Conservation (phyloP, 305 asterid genomes). For the Nicotiana rustica region DNA sequence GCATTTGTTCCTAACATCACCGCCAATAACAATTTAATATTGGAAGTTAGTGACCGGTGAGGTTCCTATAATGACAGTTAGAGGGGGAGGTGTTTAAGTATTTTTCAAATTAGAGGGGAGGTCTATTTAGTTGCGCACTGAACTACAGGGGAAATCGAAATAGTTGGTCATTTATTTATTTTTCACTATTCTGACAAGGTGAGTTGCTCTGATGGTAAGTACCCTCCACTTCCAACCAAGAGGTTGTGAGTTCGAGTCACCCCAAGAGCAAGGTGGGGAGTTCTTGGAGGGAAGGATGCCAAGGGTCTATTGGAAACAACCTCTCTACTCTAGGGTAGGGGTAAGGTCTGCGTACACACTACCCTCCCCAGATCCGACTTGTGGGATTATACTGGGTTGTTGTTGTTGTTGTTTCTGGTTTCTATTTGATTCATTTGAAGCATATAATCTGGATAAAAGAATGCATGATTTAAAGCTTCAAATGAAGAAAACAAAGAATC, state of each 20-base stretch:
- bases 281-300: no score
- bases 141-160: conserved; percentile 1
- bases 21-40: not conserved
- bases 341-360: no score
- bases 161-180: not conserved
- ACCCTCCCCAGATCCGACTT: no score
- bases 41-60: not conserved
- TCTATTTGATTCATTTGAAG: conserved; percentile 21
- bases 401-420: not conserved
- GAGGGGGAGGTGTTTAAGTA: not conserved
- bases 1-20: conserved; percentile 4
- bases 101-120: conserved; percentile 18
- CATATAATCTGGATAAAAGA: conserved; percentile 21
- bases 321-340: no score
- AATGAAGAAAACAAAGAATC: conserved; percentile 12
- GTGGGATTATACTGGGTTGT: no score
- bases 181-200: no score
- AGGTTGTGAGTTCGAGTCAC: no score
- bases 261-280: no score
- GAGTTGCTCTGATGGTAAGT: no score
- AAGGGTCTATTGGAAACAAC: no score
- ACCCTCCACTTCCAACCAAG: no score
- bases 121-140: conserved; percentile 29
- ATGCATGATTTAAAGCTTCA: not conserved
- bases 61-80: conserved; percentile 21